Evolutionary conservation across 345 rosid species (phyloP), one percentile per base, ranked within the genome.

Genomic region (Zanthoxylum bungeanum): DNA sequence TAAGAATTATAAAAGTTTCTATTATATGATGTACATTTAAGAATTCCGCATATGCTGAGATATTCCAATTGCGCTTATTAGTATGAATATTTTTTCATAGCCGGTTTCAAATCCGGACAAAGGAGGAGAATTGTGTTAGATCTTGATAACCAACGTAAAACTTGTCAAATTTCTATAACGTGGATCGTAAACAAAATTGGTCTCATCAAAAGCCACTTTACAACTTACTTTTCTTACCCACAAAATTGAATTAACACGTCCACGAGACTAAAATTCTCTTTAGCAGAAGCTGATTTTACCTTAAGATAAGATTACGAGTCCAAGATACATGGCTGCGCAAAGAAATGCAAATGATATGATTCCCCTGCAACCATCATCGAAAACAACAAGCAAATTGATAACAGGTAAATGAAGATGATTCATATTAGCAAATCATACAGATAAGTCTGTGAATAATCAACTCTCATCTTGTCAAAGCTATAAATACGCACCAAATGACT

Each of bases 291-390:
- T 72, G 58, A 24, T 1, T 69, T 14, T 84, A 86, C 91, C 89
- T 91, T 80, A 90, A 47, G 97, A 87, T 78, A 94, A 74, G 84
- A 94, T 85, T 73, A 94, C 95, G 56, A 92, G 90, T 25, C 98
- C 98, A 63, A 94, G 88, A 80, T 94, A 94, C 75, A 92, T 75
- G 14, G 98, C 79, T 72, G 80, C 90, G 42, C 83, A 70, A 66
- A 94, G 96, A 84, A 94, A 94, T 16, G 42, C 21, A 75, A 94
- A 88, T 51, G 98, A 94, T 81, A 94, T 90, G 90, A 92, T 84
- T 78, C 98, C 98, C 98, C 98, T 92, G 89, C 79, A 89, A 76
- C 73, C 33, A 73, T 42, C 28, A 22, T 58, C 12, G 3, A 9
- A 37, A 55, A 49, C 9, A 34, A 63, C 14, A 46, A 33, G 42